These are phyloP conservation scores for Tremella fuciformis DNA, from an alignment of 768 basidiomycete genomes.

Conservation along the genomic window DNA sequence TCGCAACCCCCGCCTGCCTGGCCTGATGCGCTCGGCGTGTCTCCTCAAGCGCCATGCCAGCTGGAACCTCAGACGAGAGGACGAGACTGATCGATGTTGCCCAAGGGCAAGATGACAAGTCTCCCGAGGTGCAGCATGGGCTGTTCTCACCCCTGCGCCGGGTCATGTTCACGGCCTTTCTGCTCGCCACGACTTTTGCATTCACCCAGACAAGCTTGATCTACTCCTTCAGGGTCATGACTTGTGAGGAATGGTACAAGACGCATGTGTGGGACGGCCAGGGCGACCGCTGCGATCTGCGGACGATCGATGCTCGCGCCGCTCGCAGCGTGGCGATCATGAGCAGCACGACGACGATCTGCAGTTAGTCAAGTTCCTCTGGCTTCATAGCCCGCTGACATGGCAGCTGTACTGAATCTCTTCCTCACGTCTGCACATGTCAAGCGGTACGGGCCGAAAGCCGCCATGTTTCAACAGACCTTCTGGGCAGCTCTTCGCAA, in stretches of 20 bases:
- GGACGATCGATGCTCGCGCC: conserved; percentile 32
- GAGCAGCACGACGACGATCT: conserved; percentile 32
- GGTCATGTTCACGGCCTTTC: conserved; percentile 34
- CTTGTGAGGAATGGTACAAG: conserved; percentile 47
- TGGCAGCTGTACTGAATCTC: conserved; percentile 42
- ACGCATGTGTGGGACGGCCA: conserved; percentile 12
- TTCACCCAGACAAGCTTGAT: conserved; percentile 45
- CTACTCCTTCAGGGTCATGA: conserved; percentile 42
- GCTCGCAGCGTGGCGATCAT: conserved; percentile 38
- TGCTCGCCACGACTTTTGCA: conserved; percentile 37
- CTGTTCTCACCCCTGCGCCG: conserved; percentile 28
- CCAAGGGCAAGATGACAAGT: not conserved
- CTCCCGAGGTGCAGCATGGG: conserved; percentile 3
- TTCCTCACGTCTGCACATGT: conserved; percentile 45
- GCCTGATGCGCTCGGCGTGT: no score
- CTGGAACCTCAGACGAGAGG: no score
- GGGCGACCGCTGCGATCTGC: conserved; percentile 41
- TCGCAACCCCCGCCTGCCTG: no score
- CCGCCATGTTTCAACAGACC: conserved; percentile 46
- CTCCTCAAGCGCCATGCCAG: no score
- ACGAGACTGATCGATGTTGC: not conserved
- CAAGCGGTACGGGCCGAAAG: conserved; percentile 34
- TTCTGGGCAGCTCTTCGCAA: conserved; percentile 43
- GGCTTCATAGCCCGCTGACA: not conserved
- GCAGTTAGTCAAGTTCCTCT: conserved; percentile 18